Base-by-base conservation (phyloP, 1,139 yeast genomes). In the Geotrichum carabidarum region DNA sequence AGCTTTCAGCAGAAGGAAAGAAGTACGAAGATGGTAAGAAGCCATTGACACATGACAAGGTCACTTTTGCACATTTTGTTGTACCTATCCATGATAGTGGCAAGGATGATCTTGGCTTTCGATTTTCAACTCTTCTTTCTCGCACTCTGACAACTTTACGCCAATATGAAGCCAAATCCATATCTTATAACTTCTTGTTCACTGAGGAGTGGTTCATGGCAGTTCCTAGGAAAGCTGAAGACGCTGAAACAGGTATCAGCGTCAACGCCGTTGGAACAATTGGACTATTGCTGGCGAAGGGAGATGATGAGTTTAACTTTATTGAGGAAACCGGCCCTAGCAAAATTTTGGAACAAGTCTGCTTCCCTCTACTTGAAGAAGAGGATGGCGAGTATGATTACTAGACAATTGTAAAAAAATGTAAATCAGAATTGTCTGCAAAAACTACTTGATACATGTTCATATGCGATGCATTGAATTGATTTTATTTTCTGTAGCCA, bases 21-120 rank as follows among this genome's bases (percentile, higher is more conserved):
- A 36, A 76, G 68, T 62, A 68, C 72, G 50, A 73, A 71, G 56
- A 70, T 66, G 60, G 62, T 14, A 61, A 64, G 49, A 84, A 81
- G 59, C 94, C 95, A 1, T 70, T 86, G 53, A 82, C 79, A 60
- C 79, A 81, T 63, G 71, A 76, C 5, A 74, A 78, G 45, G 72
- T 87, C 38, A 82, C 91, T n/a, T 89, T 86, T 71, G 88, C 95
- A 11, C 96, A 93, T 71, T 90, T 78, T 65, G 79, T 87, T 18
- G 81, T 84, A 14, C 88, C 85, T 48, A 67, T 89, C 27, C 86
- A 65, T 5, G 74, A 67, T 4, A 74, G 73, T 22, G 72, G 74
- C 42, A 83, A 79, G 54, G 83, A 81, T 3, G 74, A 71, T 44
- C 74, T 86, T 59, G 80, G 84, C 0, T 74, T 86, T 75, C 76